Base-by-base conservation (phyloP, 1,284 basidiomycete genomes). In the Phlebopus sp. region DNA sequence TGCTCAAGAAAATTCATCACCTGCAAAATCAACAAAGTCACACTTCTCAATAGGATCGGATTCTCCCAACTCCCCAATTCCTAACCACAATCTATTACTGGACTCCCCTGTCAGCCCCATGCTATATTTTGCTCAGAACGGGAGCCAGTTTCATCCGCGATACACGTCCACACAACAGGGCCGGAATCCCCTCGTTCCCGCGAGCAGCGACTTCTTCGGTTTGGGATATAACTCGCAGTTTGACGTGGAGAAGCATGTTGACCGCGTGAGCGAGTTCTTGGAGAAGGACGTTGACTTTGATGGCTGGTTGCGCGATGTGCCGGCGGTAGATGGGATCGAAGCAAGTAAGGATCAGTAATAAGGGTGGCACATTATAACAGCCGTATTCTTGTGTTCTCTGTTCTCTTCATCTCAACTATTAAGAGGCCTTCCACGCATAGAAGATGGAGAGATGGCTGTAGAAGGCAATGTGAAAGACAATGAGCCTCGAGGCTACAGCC, bases 171-270 rank as follows among this genome's bases (percentile, higher is more conserved):
- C 75, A 19, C 73, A 73, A 55, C 54, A 49, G 21, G 44, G 42
- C 18, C 60, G 52, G 44, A 51, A 40, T 21, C 49, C 53, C n/a
- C 52, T 50, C 23, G 50, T 37, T 43, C 50, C 57, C 44, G 57
- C 51, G 40, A 57, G 58, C 47, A 57, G 58, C 41, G 64, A 62
- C 17, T 21, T 61, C 27, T 56, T 68, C 46, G 66, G 59, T 32
- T 59, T 69, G 60, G 69, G 66, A 1, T 75, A 69, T 50, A 73
- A 68, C 45, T 75, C 75, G n/a, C 76, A 76, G 54, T 73, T 73
- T 47, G 73, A 78, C 51, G 64, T 76, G 4, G 75, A 76, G 52
- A 67, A 63, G 13, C 64, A 69, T 43, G 63, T 75, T 32, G 68
- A 69, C 35, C 62, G 63, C 50, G 69, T 75, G 13, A 73, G 64